These are phyloP conservation scores for Vitis hybrid DNA, from an alignment of 177 flowering plant genomes.

Conservation along the genomic window DNA sequence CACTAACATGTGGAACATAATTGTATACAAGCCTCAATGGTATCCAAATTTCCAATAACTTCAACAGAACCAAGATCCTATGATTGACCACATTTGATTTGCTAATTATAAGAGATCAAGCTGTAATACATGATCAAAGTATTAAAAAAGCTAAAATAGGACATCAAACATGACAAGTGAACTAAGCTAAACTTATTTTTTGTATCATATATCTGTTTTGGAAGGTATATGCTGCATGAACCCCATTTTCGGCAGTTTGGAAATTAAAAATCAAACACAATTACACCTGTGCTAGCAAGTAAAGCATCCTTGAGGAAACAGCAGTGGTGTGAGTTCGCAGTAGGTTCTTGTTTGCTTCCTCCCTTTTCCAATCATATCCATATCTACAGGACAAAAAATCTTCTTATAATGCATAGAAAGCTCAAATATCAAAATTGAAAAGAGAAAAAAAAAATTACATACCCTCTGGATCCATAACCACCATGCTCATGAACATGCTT, in stretches of 20 bases:
- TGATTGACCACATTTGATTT: too few relatives aligned
- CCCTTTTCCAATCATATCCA: constrained; percentile 91
- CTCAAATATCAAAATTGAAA: not conserved
- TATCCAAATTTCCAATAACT: too few relatives aligned
- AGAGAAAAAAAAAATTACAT: constrained; percentile 21
- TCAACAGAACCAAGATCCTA: too few relatives aligned
- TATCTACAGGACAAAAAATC: constrained; percentile 42
- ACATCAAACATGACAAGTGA: too few relatives aligned
- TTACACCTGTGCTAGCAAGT: constrained; percentile 81
- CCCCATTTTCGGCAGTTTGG: not conserved
- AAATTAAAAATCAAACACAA: not conserved
- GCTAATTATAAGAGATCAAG: too few relatives aligned
- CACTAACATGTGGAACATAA: too few relatives aligned
- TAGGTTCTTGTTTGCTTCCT: constrained; percentile 90
- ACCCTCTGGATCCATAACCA: constrained; percentile 97
- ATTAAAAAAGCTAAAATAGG: too few relatives aligned
- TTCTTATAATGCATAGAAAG: not conserved
- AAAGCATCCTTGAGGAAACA: constrained; percentile 93
- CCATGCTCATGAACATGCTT: constrained; percentile 84
- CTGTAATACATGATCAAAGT: too few relatives aligned
- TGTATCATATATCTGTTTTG: too few relatives aligned
- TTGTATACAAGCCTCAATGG: too few relatives aligned
- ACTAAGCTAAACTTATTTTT: too few relatives aligned
- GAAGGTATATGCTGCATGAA: too few relatives aligned
- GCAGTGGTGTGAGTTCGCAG: constrained; percentile 98